phyloP scores from a whole-genome alignment of 345 rosid species.

The Pelargonium nanum region DNA sequence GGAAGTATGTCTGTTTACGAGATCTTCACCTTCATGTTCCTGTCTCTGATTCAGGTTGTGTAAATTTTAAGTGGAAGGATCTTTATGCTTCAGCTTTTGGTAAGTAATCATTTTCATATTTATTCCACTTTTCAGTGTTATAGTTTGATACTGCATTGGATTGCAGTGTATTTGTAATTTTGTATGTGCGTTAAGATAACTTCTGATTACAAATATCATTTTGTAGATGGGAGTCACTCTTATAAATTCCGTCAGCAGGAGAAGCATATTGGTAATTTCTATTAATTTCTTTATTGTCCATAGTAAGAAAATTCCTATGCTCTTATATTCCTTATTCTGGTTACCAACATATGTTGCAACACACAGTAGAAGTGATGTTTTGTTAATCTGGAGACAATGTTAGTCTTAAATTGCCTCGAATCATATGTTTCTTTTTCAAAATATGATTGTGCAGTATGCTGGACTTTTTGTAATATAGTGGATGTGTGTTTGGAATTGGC shows the following conservation, averaged over 20 bases:
- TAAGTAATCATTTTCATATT: conserved; percentile 13
- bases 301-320: neutral
- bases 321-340: too few species aligned
- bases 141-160: neutral
- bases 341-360: too few species aligned
- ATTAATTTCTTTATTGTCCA: neutral
- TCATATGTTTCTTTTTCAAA: too few species aligned
- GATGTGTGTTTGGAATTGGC: too few species aligned
- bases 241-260: conserved; percentile 51
- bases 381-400: too few species aligned
- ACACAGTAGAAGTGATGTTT: too few species aligned
- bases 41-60: conserved; percentile 24
- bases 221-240: conserved; percentile 85
- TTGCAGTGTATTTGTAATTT: neutral
- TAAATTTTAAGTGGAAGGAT: conserved; percentile 53
- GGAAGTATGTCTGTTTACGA: conserved; percentile 79
- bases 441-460: too few species aligned
- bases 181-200: neutral
- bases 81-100: conserved; percentile 71
- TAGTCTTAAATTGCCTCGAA: too few species aligned
- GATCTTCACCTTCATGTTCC: conserved; percentile 89
- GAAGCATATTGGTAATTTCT: conserved; percentile 65
- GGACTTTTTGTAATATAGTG: too few species aligned
- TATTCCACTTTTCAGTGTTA: neutral
- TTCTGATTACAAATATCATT: conserved; percentile 10